Evolutionary conservation across 2,329 filamentous ascomycete genomes (phyloP), one percentile per base, ranked within the genome.

Genomic region (Calonectria pseudoturangicola): DNA sequence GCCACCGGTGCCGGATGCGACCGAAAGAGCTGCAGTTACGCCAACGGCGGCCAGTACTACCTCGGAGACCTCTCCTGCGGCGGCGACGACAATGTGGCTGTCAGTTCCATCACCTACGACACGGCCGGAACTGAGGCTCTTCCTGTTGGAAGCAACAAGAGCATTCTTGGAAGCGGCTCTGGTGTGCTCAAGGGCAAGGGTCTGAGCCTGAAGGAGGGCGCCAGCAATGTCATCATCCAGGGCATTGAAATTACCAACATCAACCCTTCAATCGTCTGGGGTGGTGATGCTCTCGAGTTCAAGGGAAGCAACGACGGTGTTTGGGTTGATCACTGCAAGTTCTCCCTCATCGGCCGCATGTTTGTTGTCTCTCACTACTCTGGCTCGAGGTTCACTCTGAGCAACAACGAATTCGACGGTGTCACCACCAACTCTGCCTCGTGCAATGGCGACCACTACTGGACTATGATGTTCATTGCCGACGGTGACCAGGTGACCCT

Each of bases 191-290:
- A 80, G 28, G 84, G 85, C 71, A 83, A 87, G 77, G 86, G 85
- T 13, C 82, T 89, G 27, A 84, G 83, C 25, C 81, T 89, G 71
- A 85, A 86, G 75, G 80, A 79, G 60, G 79, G 81, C n/a, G 82
- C 81, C 33, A 85, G 81, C 74, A 89, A 89, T 77, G 86, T 89
- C 70, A 88, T 89, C 73, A 82, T 89, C 63, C 87, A 87, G 65
- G 89, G 89, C 79, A 76, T 89, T 18, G 85, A 85, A 66, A 84
- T 89, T 74, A 86, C 86, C 73, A 70, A 81, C 36, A 84, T 88
- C 62, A 87, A 87, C 81, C 78, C 84, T 1, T 83, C 73, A 74
- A 81, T 75, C 77, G 77, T 79, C 2, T 79, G 77, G 77, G 77
- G 77, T 2, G 77, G 77, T 0, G 77, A 87, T 45, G 85, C 83